These are phyloP conservation scores for Tolypocladium cylindrosporum DNA, from an alignment of 2,329 filamentous ascomycete genomes.

Conservation along the genomic window DNA sequence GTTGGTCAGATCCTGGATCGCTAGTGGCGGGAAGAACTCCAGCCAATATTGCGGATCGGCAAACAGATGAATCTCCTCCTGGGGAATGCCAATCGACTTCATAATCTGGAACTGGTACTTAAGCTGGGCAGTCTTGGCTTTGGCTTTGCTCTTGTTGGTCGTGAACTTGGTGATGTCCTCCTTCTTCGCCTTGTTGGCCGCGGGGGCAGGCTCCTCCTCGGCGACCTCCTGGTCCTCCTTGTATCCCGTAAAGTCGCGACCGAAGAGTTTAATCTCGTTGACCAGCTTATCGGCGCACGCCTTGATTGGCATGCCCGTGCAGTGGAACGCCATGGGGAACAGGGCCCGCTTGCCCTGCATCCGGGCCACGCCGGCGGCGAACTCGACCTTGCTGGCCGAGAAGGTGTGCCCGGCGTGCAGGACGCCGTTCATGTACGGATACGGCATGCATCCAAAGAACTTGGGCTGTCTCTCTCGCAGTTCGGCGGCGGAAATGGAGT, in stretches of 20 bases:
- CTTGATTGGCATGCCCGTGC: slow-evolving; percentile 95
- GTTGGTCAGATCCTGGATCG: slow-evolving; percentile 65
- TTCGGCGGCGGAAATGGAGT: slow-evolving; percentile 62
- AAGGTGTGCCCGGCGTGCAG: slow-evolving; percentile 90
- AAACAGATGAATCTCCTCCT: slow-evolving; percentile 86
- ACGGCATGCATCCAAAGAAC: slow-evolving; percentile 60
- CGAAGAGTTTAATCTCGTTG: slow-evolving; percentile 82
- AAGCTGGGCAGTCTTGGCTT: slow-evolving; percentile 79
- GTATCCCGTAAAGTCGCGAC: slow-evolving; percentile 73
- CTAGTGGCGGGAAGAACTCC: slow-evolving; percentile 61
- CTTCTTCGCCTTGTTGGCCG: slow-evolving; percentile 56
- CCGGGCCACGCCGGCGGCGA: slow-evolving; percentile 72
- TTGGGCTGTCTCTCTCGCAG: slow-evolving; percentile 77
- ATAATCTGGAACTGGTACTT: slow-evolving; percentile 97
- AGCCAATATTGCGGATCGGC: slow-evolving; percentile 90
- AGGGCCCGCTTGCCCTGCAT: slow-evolving; percentile 84
- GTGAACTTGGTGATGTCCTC: slow-evolving; percentile 86
- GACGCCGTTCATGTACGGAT: slow-evolving; percentile 72
- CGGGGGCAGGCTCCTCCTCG: slow-evolving; percentile 36
- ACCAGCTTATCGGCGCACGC: slow-evolving; percentile 92
- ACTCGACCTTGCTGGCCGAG: slow-evolving; percentile 87
- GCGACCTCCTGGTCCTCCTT: slow-evolving; percentile 42
- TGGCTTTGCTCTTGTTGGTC: slow-evolving; percentile 86
- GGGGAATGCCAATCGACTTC: slow-evolving; percentile 78
- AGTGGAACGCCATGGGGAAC: slow-evolving; percentile 88